Evolutionary conservation across 176 grass and related monocot species (phyloP).

Genomic region (Aechmea fasciata): DNA sequence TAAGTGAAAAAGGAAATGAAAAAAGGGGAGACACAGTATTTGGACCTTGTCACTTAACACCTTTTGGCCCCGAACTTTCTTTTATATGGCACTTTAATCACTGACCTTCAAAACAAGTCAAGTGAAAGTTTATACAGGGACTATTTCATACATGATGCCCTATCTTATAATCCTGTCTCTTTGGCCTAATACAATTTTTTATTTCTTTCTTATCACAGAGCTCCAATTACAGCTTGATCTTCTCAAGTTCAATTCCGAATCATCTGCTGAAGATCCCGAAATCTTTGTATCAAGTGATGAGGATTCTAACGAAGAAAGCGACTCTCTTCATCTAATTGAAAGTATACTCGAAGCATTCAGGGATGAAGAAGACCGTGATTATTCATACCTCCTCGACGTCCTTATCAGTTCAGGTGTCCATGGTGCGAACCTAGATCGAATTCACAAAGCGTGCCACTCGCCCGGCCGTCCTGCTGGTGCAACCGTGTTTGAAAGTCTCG

Average conservation of each 20-base stretch:
- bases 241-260: conserved; percentile 4
- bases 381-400: conserved; percentile 63
- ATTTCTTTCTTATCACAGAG: conserved; percentile 16
- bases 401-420: conserved; percentile 44
- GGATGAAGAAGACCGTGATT: conserved; percentile 55
- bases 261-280: conserved; percentile 28
- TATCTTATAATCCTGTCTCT: background rate
- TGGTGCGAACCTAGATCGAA: conserved; percentile 27
- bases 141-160: too few species aligned
- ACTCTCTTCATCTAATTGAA: conserved; percentile 2
- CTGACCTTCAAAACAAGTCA: background rate
- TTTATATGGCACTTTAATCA: background rate
- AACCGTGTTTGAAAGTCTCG: conserved; percentile 50
- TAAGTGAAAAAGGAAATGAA: conserved; percentile 26
- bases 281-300: conserved; percentile 29
- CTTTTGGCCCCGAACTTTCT: background rate
- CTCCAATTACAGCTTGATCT: conserved; percentile 11
- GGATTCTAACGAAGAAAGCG: conserved; percentile 20
- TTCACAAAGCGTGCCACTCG: conserved; percentile 41
- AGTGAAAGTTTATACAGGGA: too few species aligned
- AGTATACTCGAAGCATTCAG: conserved; percentile 34
- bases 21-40: too few species aligned
- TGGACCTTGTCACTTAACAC: too few species aligned
- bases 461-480: conserved; percentile 29
- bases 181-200: conserved; percentile 13